These are phyloP conservation scores for Phaseolus coccineus DNA, from an alignment of 331 rosid genomes.

Conservation along the genomic window DNA sequence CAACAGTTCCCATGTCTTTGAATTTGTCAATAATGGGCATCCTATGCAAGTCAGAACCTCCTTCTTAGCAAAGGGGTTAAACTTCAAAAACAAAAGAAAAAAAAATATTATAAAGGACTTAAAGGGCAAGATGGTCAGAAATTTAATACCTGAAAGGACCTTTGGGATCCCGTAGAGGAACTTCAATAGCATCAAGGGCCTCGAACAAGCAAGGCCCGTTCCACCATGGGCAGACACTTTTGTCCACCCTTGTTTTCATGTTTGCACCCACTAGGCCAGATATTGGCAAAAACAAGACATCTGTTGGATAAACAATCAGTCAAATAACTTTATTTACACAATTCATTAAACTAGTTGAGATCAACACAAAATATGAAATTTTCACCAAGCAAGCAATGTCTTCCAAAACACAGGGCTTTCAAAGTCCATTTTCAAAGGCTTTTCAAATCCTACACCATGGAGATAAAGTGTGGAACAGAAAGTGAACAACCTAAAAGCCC, in stretches of 20 bases:
- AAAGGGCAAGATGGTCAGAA: constrained; percentile 8
- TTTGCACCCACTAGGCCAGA: constrained; percentile 87
- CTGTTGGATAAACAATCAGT: constrained; percentile 54
- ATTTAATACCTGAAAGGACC: constrained; percentile 82
- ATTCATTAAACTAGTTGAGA: constrained; percentile 35
- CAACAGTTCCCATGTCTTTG: constrained; percentile 96
- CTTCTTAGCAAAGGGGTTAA: constrained; percentile 33
- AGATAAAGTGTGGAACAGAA: neutral
- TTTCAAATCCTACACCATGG: constrained; percentile 28
- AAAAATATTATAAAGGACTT: neutral
- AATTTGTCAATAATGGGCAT: constrained; percentile 93
- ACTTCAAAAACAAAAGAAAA: neutral
- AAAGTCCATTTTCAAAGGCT: neutral
- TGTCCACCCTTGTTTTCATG: constrained; percentile 74
- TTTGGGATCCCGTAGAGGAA: constrained; percentile 81
- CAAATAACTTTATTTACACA: constrained; percentile 23
- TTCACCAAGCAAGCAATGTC: neutral
- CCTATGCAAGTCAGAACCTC: constrained; percentile 59
- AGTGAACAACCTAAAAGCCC: constrained; percentile 5
- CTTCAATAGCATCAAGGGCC: constrained; percentile 79
- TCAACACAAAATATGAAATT: constrained; percentile 17
- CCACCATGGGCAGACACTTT: constrained; percentile 85
- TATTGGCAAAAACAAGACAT: constrained; percentile 88
- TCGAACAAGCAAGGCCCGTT: constrained; percentile 92
- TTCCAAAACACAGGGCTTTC: neutral